Base-by-base conservation (phyloP, 1,284 basidiomycete genomes). In the Nidula niveotomentosa region DNA sequence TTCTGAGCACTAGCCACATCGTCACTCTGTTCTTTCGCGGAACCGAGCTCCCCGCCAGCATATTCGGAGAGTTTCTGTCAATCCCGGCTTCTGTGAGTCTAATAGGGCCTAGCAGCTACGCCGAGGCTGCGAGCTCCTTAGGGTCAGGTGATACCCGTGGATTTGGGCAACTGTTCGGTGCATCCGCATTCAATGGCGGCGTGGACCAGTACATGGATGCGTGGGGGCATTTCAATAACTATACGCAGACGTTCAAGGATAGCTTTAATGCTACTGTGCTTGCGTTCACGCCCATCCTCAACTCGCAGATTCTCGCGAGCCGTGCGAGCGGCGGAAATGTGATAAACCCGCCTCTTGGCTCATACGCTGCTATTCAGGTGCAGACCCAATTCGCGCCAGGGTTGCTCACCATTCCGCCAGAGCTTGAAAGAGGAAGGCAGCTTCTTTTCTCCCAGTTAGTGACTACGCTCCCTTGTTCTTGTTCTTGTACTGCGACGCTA, bases 11-110 rank as follows among this genome's bases (percentile, higher is more conserved):
- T 12, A 51, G 59, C 37, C 63, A 71, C 52, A 59, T 66, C 15
- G 52, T 67, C 34, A 62, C 63, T 12, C 59, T 69, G 30, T 73
- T 75, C 54, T 76, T 75, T 59, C 68, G 67, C 47, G 74, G 74
- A 8, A 61, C 69, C 1, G 60, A 58, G 1, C 66, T 73, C 9
- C 70, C 72, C 6, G 48, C 57, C 17, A 57, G 57, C 7, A 66
- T 71, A 23, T 77, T 72, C 55, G 68, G 69, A 4, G 71, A 74
- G 41, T 72, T 77, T 54, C 63, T 76, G 30, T 59, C 69, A 12
- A 70, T 77, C 33, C 73, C 75, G 9, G 56, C 66, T 0, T 56
- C 62, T n/a, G 52, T 54, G n/a, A 59, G 62, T n/a, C 52, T 59
- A 13, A 53, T 75, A 4, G 60, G 62, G 1, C 64, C 70, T 6